phyloP scores from a whole-genome alignment of 2,329 filamentous ascomycete species.

The Penicillium sp. region DNA sequence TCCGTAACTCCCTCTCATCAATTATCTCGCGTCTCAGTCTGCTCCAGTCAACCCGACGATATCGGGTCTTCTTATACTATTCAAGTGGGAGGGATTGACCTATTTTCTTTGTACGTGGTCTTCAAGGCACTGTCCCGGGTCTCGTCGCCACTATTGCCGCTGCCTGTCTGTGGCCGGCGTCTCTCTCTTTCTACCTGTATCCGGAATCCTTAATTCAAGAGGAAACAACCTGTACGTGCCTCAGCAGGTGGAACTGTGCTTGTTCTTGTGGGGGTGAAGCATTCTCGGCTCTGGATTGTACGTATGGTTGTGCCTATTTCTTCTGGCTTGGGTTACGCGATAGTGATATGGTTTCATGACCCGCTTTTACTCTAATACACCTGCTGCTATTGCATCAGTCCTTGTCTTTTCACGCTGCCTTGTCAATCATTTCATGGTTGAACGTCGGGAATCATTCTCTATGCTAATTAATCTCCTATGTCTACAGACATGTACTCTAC shows the following conservation, averaged over 20 bases:
- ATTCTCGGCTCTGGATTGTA: slow-evolving; percentile 46
- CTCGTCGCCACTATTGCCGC: slow-evolving; percentile 12
- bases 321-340: slow-evolving; percentile 24
- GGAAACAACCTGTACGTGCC: slow-evolving; percentile 26
- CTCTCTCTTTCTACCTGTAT: slow-evolving; percentile 24
- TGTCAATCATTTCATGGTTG: slow-evolving; percentile 12
- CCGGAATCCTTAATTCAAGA: slow-evolving; percentile 9
- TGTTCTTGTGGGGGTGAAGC: slow-evolving; percentile 22
- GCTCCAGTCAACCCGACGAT: not conserved
- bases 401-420: not conserved
- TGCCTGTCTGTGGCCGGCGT: slow-evolving; percentile 26
- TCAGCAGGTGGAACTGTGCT: slow-evolving; percentile 19
- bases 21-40: not conserved
- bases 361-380: slow-evolving; percentile 4
- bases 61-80: not conserved
- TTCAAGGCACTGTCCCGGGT: not conserved
- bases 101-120: slow-evolving; percentile 11
- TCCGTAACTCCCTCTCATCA: slow-evolving; percentile 13
- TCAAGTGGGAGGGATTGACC: slow-evolving; percentile 13
- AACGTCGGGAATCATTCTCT: slow-evolving; percentile 27
- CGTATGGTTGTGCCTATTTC: slow-evolving; percentile 45
- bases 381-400: not conserved
- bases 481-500: slow-evolving; percentile 53
- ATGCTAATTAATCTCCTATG: slow-evolving; percentile 48
- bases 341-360: slow-evolving; percentile 16